phyloP scores from a whole-genome alignment of 257 asterid genomes.

The Solanum gandarillasii region DNA sequence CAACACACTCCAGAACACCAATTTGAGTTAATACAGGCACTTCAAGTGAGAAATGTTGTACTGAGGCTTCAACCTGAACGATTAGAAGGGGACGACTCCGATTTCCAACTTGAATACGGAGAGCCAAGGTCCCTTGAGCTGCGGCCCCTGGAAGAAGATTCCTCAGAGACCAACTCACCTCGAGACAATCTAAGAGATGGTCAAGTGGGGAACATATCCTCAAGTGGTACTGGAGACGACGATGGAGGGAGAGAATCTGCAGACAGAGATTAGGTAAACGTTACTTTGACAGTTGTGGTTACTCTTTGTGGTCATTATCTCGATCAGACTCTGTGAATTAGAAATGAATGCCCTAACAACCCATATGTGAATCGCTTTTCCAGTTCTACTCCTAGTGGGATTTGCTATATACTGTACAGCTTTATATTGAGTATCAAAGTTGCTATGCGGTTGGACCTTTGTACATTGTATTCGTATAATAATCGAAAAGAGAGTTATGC shows the following conservation, averaged over 20 bases:
- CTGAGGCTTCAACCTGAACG: slow-evolving; percentile 4
- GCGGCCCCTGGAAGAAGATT: slow-evolving; percentile 1
- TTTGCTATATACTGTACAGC: background rate
- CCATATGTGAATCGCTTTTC: background rate
- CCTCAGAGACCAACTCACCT: background rate
- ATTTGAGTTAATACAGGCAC: slow-evolving; percentile 16
- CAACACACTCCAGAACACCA: slow-evolving; percentile 53
- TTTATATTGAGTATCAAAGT: background rate
- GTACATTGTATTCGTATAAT: background rate
- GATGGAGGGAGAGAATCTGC: background rate
- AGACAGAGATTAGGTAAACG: background rate
- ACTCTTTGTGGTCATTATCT: background rate
- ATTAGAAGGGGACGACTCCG: slow-evolving; percentile 1
- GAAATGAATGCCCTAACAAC: background rate
- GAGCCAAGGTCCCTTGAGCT: background rate
- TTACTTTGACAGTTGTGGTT: background rate
- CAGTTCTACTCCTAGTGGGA: background rate
- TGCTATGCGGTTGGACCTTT: background rate
- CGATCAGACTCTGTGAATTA: background rate
- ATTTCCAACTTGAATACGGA: background rate
- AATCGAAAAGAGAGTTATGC: background rate
- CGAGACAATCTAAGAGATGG: background rate
- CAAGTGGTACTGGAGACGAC: slow-evolving; percentile 5
- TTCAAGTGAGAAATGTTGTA: background rate
- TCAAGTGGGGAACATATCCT: background rate